These are phyloP conservation scores for Drosera spatulata DNA, from an alignment of 179 eudicot genomes.

Conservation along the genomic window DNA sequence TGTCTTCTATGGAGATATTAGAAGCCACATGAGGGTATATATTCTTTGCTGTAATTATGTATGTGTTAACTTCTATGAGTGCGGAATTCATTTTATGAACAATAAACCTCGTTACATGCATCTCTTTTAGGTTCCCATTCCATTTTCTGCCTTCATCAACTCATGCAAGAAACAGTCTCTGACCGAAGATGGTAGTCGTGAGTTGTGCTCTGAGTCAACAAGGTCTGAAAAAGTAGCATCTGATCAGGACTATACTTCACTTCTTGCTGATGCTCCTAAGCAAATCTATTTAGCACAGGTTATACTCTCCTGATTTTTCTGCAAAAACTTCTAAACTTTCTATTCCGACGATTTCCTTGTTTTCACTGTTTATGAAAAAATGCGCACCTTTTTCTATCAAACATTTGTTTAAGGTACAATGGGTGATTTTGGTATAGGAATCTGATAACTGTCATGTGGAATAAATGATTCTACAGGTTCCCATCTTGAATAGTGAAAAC, in stretches of 20 bases:
- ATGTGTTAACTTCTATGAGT: not conserved
- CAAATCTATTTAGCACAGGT: conserved; percentile 93
- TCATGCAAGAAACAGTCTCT: conserved; percentile 33
- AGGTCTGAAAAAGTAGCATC: conserved; percentile 11
- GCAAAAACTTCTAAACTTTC: too few species aligned
- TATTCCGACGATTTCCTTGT: too few species aligned
- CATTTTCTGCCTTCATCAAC: conserved; percentile 68
- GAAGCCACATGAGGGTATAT: conserved; percentile 80
- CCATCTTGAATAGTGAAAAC: conserved; percentile 53
- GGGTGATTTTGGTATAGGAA: too few species aligned
- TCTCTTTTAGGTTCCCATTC: conserved; percentile 50
- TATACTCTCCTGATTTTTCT: not conserved
- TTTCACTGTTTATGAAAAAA: too few species aligned
- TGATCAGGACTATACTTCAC: conserved; percentile 20
- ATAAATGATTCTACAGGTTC: conserved; percentile 34
- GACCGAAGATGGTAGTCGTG: conserved; percentile 15
- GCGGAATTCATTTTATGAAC: not conserved
- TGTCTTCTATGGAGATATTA: conserved; percentile 76
- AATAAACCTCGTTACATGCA: not conserved
- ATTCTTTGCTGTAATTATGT: not conserved
- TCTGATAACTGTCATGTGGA: not conserved
- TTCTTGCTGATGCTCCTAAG: conserved; percentile 28
- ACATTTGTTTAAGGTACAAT: too few species aligned
- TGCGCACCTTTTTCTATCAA: too few species aligned
- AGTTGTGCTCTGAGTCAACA: conserved; percentile 22